These are phyloP conservation scores for Phytophthora tubulina DNA, from an alignment of 352 stramenopile species.

Conservation along the genomic window DNA sequence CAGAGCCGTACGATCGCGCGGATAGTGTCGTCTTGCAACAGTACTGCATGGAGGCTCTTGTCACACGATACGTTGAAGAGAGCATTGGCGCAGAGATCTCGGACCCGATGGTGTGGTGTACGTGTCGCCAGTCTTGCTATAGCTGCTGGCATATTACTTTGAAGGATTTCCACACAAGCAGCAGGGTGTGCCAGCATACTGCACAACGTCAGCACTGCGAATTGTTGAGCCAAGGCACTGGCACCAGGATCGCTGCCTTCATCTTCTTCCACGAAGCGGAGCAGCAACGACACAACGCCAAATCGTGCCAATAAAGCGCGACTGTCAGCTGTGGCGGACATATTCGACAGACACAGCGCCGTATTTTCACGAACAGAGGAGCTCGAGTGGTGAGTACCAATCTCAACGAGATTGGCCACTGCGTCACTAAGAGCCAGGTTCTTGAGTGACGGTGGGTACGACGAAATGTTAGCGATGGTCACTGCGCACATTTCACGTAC, in stretches of 20 bases:
- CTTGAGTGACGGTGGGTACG: slow-evolving; percentile 63
- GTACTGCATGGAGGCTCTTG: slow-evolving; percentile 65
- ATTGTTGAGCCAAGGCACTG: slow-evolving; percentile 67
- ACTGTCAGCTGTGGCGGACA: slow-evolving; percentile 69
- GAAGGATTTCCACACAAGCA: slow-evolving; percentile 71
- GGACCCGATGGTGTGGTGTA: slow-evolving; percentile 59
- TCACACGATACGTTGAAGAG: slow-evolving; percentile 88
- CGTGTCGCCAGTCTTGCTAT: slow-evolving; percentile 56
- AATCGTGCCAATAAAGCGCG: slow-evolving; percentile 67
- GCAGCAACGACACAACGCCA: slow-evolving; percentile 72
- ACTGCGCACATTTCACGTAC: slow-evolving; percentile 79
- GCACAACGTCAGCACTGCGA: slow-evolving; percentile 75
- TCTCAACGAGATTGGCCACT: slow-evolving; percentile 71
- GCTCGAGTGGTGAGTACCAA: slow-evolving; percentile 57
- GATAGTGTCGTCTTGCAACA: slow-evolving; percentile 82
- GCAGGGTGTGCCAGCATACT: slow-evolving; percentile 67
- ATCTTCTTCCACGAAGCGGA: slow-evolving; percentile 75
- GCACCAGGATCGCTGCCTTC: slow-evolving; percentile 16
- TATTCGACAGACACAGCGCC: slow-evolving; percentile 77
- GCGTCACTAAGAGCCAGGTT: slow-evolving; percentile 74
- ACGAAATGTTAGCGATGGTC: slow-evolving; percentile 83
- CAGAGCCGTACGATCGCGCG: slow-evolving; percentile 74
- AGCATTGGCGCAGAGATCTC: slow-evolving; percentile 77
- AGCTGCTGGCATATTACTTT: slow-evolving; percentile 71
- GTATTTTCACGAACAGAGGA: slow-evolving; percentile 76